Evolutionary conservation across 2,329 filamentous ascomycete species (phyloP), one percentile per base, ranked within the genome.

Genomic region (Neofusicoccum kwambonambiense): DNA sequence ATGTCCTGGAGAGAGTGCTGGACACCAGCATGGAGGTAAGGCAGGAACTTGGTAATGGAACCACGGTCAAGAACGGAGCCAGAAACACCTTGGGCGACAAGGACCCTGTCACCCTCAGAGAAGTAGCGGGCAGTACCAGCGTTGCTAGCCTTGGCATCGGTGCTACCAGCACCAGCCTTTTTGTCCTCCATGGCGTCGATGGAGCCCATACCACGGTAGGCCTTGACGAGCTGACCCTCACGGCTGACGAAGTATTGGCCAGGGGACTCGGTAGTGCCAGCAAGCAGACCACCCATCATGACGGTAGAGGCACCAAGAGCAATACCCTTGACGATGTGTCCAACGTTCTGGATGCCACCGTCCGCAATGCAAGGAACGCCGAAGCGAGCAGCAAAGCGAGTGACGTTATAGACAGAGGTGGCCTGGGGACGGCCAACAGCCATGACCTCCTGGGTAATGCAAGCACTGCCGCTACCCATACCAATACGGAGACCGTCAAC

Each of bases 101-200:
- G 87, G 64, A 99, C 88, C 71, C 90, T 90, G 80, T 97, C 94
- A 67, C 93, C 93, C 81, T 99, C 95, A 49, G 93, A 97, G 83
- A 99, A 99, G 84, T 99, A 99, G 68, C 95, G 90, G 50, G 95
- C 95, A 68, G 96, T 98, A 75, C 95, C 95, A 64, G 95, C 95
- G 77, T 98, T 99, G 77, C 82, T 84, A n/a, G 84, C 82, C 77
- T 89, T 87, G 72, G 82, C 81, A 79, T 93, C 87, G 78, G 88
- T 90, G 73, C 83, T 82, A 70, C 89, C 90, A 66, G 80, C 84
- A 64, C 91, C 92, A 11, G 93, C 93, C 85, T 97, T 97, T 87
- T 95, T 97, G 82, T 98, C 94, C 82, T 98, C 93, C 95, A 99
- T 99, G 70, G 95, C 95, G 74, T 97, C 95, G 76, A 99, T 99